These are phyloP conservation scores for Phytopythium helicoides DNA, from an alignment of 352 stramenopile species.

Conservation along the genomic window DNA sequence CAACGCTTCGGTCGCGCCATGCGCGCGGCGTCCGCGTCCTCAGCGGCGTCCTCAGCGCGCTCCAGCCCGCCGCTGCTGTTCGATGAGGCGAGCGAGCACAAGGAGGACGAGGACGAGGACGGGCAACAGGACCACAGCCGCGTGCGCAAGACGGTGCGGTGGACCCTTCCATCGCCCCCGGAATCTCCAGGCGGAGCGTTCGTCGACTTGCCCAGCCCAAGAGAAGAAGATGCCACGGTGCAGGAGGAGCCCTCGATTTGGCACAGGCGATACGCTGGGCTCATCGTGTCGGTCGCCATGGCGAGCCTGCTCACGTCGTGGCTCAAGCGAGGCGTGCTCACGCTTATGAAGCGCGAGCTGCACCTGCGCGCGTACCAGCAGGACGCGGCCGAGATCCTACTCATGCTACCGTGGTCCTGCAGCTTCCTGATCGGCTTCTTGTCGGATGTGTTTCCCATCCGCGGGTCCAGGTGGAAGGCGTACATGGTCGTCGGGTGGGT, in stretches of 20 bases:
- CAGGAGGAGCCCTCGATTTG: constrained; percentile 4
- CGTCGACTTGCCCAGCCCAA: too few species aligned
- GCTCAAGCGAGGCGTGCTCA: constrained; percentile 38
- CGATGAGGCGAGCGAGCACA: too few species aligned
- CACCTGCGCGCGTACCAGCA: constrained; percentile 35
- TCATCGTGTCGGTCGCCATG: constrained; percentile 34
- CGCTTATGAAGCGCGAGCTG: constrained; percentile 34
- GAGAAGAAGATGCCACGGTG: too few species aligned
- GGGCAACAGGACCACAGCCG: too few species aligned
- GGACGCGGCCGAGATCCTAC: constrained; percentile 30
- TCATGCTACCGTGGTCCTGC: constrained; percentile 41
- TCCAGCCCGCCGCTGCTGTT: too few species aligned
- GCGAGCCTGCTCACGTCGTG: constrained; percentile 39
- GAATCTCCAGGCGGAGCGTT: too few species aligned
- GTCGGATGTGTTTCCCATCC: constrained; percentile 73
- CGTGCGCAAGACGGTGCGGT: too few species aligned
- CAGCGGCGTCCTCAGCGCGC: too few species aligned
- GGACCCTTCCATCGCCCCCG: too few species aligned
- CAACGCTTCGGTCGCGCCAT: too few species aligned
- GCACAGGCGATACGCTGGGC: constrained; percentile 19
- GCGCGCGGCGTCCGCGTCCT: too few species aligned
- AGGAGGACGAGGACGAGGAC: too few species aligned
- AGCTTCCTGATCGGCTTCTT: constrained; percentile 83
- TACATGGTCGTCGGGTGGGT: constrained; percentile 79
- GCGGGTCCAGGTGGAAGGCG: constrained; percentile 63